Percentiles rank a stretch among this genome's conserved stretches.
Conservation (phyloP, 2,329 filamentous ascomycete species). For the Verticillium alfalfae region DNA sequence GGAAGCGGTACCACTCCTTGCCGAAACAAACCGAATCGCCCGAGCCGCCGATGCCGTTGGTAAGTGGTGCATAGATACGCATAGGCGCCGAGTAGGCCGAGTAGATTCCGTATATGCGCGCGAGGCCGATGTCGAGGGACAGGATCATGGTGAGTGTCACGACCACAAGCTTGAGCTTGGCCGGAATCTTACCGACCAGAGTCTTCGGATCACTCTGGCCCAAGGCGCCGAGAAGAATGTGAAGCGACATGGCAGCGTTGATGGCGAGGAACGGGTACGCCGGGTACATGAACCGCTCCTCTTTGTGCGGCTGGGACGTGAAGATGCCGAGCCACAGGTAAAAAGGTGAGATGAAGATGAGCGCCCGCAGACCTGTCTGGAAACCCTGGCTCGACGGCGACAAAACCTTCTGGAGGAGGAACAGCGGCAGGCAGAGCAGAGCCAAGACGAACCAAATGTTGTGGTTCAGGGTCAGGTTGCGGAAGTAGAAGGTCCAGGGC, state of each 20-base stretch:
- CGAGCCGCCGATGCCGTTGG: slow-evolving; percentile 45
- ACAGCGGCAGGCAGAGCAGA: slow-evolving; percentile 66
- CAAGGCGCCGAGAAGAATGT: slow-evolving; percentile 71
- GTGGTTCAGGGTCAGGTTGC: slow-evolving; percentile 89
- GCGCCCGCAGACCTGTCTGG: slow-evolving; percentile 65
- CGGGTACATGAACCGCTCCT: slow-evolving; percentile 98
- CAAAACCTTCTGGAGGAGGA: slow-evolving; percentile 65
- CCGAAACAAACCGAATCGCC: slow-evolving; percentile 80
- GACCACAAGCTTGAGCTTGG: slow-evolving; percentile 63
- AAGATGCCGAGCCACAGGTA: slow-evolving; percentile 95
- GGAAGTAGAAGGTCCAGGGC: slow-evolving; percentile 94
- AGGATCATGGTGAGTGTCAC: slow-evolving; percentile 57
- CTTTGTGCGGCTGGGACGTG: slow-evolving; percentile 89
- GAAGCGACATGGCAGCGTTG: slow-evolving; percentile 79
- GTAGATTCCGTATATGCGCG: slow-evolving; percentile 71
- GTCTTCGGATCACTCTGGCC: slow-evolving; percentile 65
- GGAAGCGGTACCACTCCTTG: slow-evolving; percentile 98
- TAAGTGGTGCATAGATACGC: slow-evolving; percentile 62
- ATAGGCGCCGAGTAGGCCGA: slow-evolving; percentile 80
- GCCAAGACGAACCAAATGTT: slow-evolving; percentile 90
- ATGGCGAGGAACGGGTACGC: slow-evolving; percentile 86
- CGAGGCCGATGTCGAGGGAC: slow-evolving; percentile 60
- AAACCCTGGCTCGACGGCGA: slow-evolving; percentile 56
- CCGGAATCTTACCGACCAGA: slow-evolving; percentile 66
- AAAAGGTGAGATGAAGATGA: slow-evolving; percentile 78